These are phyloP conservation scores for Heracleum sosnowskyi DNA, from an alignment of 129 eudicot species.

Conservation along the genomic window DNA sequence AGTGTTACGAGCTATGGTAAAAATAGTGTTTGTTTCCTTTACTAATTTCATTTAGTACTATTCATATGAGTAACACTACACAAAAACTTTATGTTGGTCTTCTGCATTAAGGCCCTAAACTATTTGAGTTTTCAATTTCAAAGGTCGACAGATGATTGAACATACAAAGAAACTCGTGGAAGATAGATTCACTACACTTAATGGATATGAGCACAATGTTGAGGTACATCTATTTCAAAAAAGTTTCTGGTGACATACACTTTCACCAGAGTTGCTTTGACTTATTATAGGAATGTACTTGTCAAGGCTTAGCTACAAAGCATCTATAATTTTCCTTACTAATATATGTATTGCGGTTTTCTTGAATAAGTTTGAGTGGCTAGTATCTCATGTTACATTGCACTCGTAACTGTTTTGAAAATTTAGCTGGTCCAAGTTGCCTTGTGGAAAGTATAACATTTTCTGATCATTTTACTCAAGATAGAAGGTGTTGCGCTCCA, in stretches of 20 bases:
- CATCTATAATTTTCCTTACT: neutral
- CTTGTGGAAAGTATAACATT: neutral
- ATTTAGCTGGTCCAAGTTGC: neutral
- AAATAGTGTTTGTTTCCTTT: neutral
- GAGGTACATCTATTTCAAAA: slow-evolving; percentile 34
- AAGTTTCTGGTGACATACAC: neutral
- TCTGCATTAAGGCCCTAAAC: slow-evolving; percentile 3
- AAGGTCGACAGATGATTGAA: slow-evolving; percentile 99
- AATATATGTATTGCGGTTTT: neutral
- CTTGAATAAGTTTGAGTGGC: neutral
- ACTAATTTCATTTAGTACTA: neutral
- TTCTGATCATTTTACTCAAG: neutral
- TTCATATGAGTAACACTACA: neutral
- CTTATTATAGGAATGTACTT: neutral
- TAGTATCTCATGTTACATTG: neutral
- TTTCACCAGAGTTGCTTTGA: neutral
- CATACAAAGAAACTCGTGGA: slow-evolving; percentile 94
- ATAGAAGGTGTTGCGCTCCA: neutral
- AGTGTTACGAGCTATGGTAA: slow-evolving; percentile 99
- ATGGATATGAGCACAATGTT: slow-evolving; percentile 82
- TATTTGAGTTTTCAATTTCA: slow-evolving; percentile 15
- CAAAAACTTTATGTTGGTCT: slow-evolving; percentile 5
- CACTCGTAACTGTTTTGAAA: neutral
- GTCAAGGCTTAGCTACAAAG: neutral
- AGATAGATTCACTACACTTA: slow-evolving; percentile 70